Percentiles rank a stretch among this genome's conserved stretches.
Evolutionary conservation across 2,329 filamentous ascomycete genomes (phyloP).

Genomic region (Fonsecaea pugnacius): DNA sequence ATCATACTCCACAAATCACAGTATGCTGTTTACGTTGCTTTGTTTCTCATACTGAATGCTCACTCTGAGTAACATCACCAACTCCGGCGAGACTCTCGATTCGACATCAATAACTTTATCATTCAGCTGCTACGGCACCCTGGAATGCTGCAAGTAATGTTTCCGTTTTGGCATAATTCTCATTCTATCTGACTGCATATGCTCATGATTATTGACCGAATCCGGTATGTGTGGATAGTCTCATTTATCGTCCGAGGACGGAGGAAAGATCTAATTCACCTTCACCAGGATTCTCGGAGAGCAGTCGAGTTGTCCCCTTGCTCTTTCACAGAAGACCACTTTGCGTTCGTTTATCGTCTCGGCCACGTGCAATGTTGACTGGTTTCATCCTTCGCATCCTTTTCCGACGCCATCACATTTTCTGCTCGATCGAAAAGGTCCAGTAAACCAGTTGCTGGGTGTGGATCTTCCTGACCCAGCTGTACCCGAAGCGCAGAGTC

Average conservation of each 20-base stretch:
- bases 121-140: background rate
- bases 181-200: conserved; percentile 2
- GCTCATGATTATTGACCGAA: background rate
- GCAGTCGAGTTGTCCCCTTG: background rate
- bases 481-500: background rate
- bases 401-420: background rate
- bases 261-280: background rate
- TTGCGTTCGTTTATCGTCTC: background rate
- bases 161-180: background rate
- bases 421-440: background rate
- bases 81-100: too few relatives aligned
- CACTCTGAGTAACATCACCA: too few relatives aligned
- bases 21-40: too few relatives aligned
- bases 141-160: background rate
- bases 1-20: too few relatives aligned
- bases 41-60: too few relatives aligned
- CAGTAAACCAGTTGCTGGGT: background rate
- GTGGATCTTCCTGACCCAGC: background rate
- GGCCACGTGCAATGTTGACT: background rate
- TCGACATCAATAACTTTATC: background rate
- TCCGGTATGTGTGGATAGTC: background rate
- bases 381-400: background rate
- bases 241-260: background rate
- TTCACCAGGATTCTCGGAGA: background rate
- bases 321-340: background rate